Evolutionary conservation across 805 yeast genomes (phyloP), one percentile per base, ranked within the genome.

Genomic region (Kazachstania viticola): DNA sequence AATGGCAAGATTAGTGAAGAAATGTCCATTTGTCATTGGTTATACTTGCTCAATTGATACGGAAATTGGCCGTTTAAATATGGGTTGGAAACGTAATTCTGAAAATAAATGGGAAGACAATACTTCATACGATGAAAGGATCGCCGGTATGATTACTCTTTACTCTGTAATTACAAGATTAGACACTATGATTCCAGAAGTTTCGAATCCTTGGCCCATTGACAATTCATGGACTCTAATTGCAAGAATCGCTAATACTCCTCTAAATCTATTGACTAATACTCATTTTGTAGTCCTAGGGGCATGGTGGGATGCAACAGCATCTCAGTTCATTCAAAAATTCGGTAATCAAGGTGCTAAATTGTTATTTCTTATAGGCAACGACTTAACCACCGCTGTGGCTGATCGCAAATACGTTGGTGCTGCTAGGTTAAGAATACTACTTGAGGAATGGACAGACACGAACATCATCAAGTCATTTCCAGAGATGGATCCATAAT

Each of bases 271-370:
- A 11, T 48, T 85, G 9, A 61, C 73, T 0, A 78, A 82, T 41
- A 69, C 79, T 1, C 94, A 87, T 51, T 87, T 66, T 48, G 64
- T 74, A 0, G 70, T 79, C 2, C 66, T 75, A 4, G 77, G 83
- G 2, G 71, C 79, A 21, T 87, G 96, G 96, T 84, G 96, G 94
- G 97, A 91, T 42, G 73, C 85, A 4, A 65, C 79, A 30, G 87
- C 81, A 0, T 39, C 44, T 7, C 64, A 73, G 26, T 71, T 88
- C 34, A 32, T 65, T 6, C 47, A 49, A 8, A 67, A 64, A 1
- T 88, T 75, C 52, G 85, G 87, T 0, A 54, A 40, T 4, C 97
- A 88, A 58, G 91, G 73, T 3, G 34, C 28, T 4, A 91, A 91
- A 51, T 33, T 84, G 18, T 44, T 85, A 36, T 43, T 40, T 6